Evolutionary conservation across 2,329 filamentous ascomycete species (phyloP).

Genomic region (Thielaviopsis populi): DNA sequence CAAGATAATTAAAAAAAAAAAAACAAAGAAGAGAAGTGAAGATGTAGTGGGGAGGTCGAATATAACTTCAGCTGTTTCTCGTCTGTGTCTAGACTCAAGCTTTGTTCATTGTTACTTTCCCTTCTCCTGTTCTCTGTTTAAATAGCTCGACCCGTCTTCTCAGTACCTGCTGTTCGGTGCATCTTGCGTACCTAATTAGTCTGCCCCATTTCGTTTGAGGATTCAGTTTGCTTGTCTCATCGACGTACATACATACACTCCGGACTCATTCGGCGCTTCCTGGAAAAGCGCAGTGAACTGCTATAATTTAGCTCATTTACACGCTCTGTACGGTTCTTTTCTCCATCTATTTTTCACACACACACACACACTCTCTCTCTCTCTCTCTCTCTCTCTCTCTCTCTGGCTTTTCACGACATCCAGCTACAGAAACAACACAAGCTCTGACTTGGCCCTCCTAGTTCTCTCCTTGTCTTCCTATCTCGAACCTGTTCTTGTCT

Average conservation of each 20-base stretch:
- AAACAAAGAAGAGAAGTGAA: not conserved
- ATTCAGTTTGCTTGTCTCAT: slow-evolving; percentile 3
- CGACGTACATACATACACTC: not conserved
- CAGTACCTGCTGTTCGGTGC: not conserved
- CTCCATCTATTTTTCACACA: no score
- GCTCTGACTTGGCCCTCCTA: not conserved
- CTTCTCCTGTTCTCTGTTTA: not conserved
- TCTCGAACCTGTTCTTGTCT: not conserved
- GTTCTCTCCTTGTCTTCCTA: not conserved
- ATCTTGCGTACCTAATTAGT: not conserved
- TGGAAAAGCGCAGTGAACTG: not conserved
- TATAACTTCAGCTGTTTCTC: not conserved
- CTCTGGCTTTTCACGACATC: not conserved
- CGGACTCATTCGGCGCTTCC: not conserved
- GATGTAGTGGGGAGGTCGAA: not conserved
- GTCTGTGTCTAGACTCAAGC: not conserved
- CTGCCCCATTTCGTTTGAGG: not conserved
- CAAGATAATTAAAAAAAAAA: not conserved
- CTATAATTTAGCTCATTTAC: not conserved
- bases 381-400: not conserved
- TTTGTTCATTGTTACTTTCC: not conserved
- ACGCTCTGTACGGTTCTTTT: not conserved
- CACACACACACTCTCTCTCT: not conserved
- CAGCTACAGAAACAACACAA: not conserved
- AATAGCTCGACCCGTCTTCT: not conserved